Conservation (phyloP, 768 basidiomycete genomes). For the Daedaleopsis sinensis region DNA sequence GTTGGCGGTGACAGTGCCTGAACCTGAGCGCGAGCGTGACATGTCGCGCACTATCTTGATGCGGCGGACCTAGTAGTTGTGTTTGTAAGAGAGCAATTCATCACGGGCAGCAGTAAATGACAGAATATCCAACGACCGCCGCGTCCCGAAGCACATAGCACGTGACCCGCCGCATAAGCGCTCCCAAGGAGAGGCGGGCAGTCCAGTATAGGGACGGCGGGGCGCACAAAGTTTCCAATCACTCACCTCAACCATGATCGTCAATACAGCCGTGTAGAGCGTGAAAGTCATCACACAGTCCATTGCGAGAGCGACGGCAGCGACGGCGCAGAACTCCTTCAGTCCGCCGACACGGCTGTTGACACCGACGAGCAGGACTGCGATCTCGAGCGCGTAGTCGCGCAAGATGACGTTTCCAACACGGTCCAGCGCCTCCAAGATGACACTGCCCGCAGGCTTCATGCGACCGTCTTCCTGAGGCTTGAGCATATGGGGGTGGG, state of each 20-base stretch:
- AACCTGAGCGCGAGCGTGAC: conserved; percentile 39
- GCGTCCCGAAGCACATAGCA: not conserved
- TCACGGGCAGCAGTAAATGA: not conserved
- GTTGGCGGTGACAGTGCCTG: conserved; percentile 23
- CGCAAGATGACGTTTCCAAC: conserved; percentile 86
- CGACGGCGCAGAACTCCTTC: conserved; percentile 92
- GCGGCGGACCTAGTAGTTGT: conserved; percentile 57
- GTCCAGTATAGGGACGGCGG: not conserved
- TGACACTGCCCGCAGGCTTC: conserved; percentile 81
- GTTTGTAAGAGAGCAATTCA: not conserved
- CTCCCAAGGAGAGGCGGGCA: not conserved
- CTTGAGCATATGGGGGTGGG: conserved; percentile 60
- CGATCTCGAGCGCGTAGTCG: conserved; percentile 93
- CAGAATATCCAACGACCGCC: not conserved
- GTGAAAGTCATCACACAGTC: conserved; percentile 91
- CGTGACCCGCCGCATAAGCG: not conserved
- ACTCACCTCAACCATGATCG: conserved; percentile 93
- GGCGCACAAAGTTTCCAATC: not conserved
- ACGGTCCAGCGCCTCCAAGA: conserved; percentile 79
- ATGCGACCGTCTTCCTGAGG: conserved; percentile 45
- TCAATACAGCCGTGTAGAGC: conserved; percentile 86
- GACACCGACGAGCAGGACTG: conserved; percentile 85
- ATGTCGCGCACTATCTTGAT: conserved; percentile 64
- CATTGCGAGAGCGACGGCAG: conserved; percentile 81
- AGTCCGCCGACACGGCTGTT: conserved; percentile 86